Base-by-base conservation (phyloP, 2,329 filamentous ascomycete genomes). In the Sordariomycetes sp. region DNA sequence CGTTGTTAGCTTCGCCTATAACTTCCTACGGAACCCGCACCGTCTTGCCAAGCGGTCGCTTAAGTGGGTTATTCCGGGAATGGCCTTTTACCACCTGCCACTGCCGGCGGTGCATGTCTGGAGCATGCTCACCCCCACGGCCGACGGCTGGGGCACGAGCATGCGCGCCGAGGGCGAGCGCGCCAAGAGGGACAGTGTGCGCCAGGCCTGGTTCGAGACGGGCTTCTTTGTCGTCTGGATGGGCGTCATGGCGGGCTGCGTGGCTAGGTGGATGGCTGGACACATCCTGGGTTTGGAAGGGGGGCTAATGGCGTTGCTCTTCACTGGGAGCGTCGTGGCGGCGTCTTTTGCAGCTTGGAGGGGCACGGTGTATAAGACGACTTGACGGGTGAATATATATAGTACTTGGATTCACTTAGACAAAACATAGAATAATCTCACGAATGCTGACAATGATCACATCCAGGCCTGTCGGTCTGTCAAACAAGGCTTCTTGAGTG, bases 191-290 rank as follows among this genome's bases (percentile, higher is more conserved):
- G 40, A 46, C 17, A 40, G 42, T 17, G 21, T 32, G 21, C 23
- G 43, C 3, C 39, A 46, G 32, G 41, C 44, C 3, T 47, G 42
- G 44, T 46, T 41, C 33, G 46, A 48, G 21, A 41, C 39, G 11
- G 46, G 46, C 12, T 48, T 48, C 31, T 45, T 47, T 11, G 41
- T 48, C 7, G 34, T 42, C 9, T 48, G 46, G 46, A 45, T 47
- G 39, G 44, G 39, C 8, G 32, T 47, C 7, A 39, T 47, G n/a
- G 40, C 40, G 2, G 45, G 46, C 3, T 18, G 37, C 5, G 4
- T 37, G 7, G 36, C 37, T 2, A 40, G 30, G 30, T 41, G 24
- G 24, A 10, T 34, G 11, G 21, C 14, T 15, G 24, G 14, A 16
- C 17, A 15, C 15, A 9, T 18, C 11, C 9, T 34, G 9, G 19